These are phyloP conservation scores for Trypanosoma brucei DNA, from an alignment of 208 protist genomes.

Conservation along the genomic window DNA sequence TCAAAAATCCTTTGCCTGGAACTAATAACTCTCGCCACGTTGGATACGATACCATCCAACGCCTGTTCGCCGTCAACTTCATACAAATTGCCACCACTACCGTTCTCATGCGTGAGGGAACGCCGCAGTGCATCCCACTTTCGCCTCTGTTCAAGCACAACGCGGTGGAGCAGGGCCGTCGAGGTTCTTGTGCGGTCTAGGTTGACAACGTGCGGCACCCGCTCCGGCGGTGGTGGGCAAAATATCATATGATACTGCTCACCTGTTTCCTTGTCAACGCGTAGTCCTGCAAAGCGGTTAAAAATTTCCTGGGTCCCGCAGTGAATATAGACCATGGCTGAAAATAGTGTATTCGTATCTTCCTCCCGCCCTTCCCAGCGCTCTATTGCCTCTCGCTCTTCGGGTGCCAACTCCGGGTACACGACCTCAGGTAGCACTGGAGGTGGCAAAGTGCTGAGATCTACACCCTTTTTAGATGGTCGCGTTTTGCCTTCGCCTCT, in stretches of 20 bases:
- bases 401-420: slow-evolving; percentile 25
- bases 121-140: slow-evolving; percentile 46
- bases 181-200: slow-evolving; percentile 52
- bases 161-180: slow-evolving; percentile 64
- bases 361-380: slow-evolving; percentile 33
- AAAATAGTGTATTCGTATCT: slow-evolving; percentile 31
- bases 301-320: slow-evolving; percentile 71
- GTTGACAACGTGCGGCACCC: slow-evolving; percentile 61
- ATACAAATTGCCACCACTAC: slow-evolving; percentile 34
- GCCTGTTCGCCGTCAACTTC: slow-evolving; percentile 50
- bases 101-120: slow-evolving; percentile 33
- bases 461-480: slow-evolving; percentile 44
- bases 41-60: slow-evolving; percentile 25
- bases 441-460: slow-evolving; percentile 56
- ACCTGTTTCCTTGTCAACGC: slow-evolving; percentile 69
- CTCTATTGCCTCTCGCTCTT: slow-evolving; percentile 45
- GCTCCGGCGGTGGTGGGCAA: slow-evolving; percentile 61
- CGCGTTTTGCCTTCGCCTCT: slow-evolving; percentile 54
- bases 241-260: slow-evolving; percentile 81
- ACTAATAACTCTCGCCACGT: slow-evolving; percentile 32
- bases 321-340: slow-evolving; percentile 54
- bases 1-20: slow-evolving; percentile 28
- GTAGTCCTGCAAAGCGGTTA: slow-evolving; percentile 72
- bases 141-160: slow-evolving; percentile 56
- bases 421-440: slow-evolving; percentile 68